Conservation (phyloP, 495 filamentous ascomycete genomes). For the Daldinia vernicosa region DNA sequence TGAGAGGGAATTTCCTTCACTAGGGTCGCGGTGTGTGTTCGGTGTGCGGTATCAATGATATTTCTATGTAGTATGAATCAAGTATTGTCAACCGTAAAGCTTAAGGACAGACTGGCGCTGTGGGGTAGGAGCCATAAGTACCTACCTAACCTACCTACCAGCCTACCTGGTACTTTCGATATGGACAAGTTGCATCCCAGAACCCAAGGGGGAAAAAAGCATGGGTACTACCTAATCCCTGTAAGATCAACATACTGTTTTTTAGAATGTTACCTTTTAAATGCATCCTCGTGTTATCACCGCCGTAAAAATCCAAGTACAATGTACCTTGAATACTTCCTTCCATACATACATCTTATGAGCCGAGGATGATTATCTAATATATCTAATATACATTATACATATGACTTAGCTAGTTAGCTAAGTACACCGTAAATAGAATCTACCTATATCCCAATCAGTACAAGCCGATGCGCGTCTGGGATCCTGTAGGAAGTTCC, state of each 20-base stretch:
- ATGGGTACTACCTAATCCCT: constrained; percentile 7
- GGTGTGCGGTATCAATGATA: not conserved
- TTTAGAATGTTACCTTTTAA: not conserved
- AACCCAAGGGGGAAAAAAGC: constrained; percentile 5
- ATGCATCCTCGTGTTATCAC: not conserved
- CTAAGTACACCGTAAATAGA: constrained; percentile 10
- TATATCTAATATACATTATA: not conserved
- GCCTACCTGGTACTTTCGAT: constrained; percentile 12
- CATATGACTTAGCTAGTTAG: not conserved
- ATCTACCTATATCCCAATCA: not conserved
- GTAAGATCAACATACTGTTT: not conserved
- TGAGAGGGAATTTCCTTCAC: not conserved
- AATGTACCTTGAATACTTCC: not conserved
- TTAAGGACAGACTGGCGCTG: constrained; percentile 33
- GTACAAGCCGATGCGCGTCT: constrained; percentile 3
- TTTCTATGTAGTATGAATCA: not conserved
- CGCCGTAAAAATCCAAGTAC: not conserved
- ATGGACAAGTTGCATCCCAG: constrained; percentile 33
- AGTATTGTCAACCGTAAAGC: constrained; percentile 5
- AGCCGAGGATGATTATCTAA: not conserved
- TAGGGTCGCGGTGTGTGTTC: not conserved
- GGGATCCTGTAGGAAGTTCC: constrained; percentile 1
- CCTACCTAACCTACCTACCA: no score
- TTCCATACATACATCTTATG: not conserved
- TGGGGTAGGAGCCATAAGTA: constrained; percentile 14